Percentiles rank a stretch among this genome's conserved stretches.
phyloP scores from a whole-genome alignment of 495 filamentous ascomycete species.

The Aspergillus coremiiformis region DNA sequence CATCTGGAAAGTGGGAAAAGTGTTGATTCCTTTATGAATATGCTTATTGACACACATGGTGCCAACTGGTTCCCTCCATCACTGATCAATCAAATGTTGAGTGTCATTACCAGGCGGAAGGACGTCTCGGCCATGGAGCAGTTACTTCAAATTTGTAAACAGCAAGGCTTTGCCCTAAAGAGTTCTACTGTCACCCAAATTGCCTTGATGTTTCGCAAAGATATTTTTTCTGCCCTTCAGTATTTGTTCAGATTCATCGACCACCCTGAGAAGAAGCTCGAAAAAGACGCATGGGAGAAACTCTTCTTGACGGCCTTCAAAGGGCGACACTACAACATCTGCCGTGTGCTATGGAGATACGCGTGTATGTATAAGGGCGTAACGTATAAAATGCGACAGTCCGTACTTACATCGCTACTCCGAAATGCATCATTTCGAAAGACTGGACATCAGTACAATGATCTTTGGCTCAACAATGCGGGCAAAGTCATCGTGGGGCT shows the following conservation, averaged over 20 bases:
- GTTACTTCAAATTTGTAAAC: slow-evolving; percentile 24
- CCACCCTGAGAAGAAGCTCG: slow-evolving; percentile 6
- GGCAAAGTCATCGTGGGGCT: slow-evolving; percentile 38
- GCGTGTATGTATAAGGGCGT: slow-evolving; percentile 36
- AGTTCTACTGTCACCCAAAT: slow-evolving; percentile 16
- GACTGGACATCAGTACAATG: slow-evolving; percentile 7
- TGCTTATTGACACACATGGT: slow-evolving; percentile 23
- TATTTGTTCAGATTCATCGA: slow-evolving; percentile 18
- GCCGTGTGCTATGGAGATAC: slow-evolving; percentile 43
- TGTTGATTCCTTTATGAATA: slow-evolving; percentile 29
- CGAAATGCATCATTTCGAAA: slow-evolving; percentile 13
- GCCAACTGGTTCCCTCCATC: slow-evolving; percentile 28
- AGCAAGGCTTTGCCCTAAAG: slow-evolving; percentile 18
- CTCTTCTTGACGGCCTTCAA: slow-evolving; percentile 39
- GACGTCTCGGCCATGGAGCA: slow-evolving; percentile 20
- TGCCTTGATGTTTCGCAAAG: slow-evolving; percentile 13
- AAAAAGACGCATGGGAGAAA: slow-evolving; percentile 15
- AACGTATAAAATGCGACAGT: slow-evolving; percentile 28
- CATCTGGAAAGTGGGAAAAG: slow-evolving; percentile 30
- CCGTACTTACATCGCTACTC: slow-evolving; percentile 21
- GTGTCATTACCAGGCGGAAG: slow-evolving; percentile 15
- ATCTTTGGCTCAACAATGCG: slow-evolving; percentile 21
- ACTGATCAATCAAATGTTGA: slow-evolving; percentile 32
- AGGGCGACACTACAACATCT: slow-evolving; percentile 32
- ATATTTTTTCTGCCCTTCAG: slow-evolving; percentile 18